phyloP scores from a whole-genome alignment of 441 rosid genomes.

The Populus hybrid region DNA sequence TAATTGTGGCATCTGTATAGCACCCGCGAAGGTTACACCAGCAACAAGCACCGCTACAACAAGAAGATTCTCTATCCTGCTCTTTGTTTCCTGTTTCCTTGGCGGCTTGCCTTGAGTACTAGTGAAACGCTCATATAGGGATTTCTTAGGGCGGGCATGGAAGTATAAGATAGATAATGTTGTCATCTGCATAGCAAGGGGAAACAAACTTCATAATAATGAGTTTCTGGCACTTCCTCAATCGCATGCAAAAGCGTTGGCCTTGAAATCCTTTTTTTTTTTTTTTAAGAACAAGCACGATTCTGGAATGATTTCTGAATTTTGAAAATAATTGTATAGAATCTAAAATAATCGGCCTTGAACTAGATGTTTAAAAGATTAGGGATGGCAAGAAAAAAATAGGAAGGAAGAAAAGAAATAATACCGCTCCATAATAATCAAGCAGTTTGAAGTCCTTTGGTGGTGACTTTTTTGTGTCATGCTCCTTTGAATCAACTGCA shows the following conservation, averaged over 20 bases:
- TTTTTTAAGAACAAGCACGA: background rate
- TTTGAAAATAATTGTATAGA: too few relatives aligned
- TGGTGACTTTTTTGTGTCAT: background rate
- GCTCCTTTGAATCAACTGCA: background rate
- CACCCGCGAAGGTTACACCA: constrained; percentile 9
- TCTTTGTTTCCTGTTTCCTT: background rate
- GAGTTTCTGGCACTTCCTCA: background rate
- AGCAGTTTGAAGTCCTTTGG: background rate
- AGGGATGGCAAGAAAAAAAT: background rate
- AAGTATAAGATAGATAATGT: background rate
- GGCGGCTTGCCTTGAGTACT: background rate
- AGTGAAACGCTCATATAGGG: background rate
- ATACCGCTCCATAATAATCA: background rate
- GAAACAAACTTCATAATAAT: background rate
- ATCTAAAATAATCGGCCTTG: too few relatives aligned
- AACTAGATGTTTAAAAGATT: background rate
- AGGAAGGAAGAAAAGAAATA: background rate
- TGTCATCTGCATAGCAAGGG: background rate
- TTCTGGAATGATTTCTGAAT: too few relatives aligned
- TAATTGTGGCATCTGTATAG: background rate
- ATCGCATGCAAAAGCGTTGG: background rate
- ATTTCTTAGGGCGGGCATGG: background rate
- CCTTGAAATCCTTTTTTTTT: too few relatives aligned
- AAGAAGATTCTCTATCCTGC: background rate
- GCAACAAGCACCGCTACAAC: constrained; percentile 17